Percentiles rank a stretch among this genome's conserved stretches.
Conservation (phyloP, 1,284 basidiomycete genomes). For the Trichosporon asahii region DNA sequence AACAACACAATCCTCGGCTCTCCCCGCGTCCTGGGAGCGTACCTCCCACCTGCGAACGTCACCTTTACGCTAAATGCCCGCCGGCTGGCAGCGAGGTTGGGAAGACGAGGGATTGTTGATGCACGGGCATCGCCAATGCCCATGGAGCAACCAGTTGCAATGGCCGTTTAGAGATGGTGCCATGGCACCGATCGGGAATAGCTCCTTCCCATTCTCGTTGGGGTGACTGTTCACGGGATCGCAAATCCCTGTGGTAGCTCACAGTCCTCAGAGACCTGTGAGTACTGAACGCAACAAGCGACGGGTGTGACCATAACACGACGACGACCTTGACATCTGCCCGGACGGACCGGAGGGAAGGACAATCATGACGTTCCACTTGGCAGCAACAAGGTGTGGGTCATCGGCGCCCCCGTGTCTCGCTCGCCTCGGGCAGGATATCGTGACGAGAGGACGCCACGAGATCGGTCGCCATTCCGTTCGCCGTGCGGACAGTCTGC, state of each 20-base stretch:
- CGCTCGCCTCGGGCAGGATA: not conserved
- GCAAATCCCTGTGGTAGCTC: not conserved
- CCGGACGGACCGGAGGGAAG: not conserved
- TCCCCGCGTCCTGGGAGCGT: not conserved
- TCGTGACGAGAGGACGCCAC: not conserved
- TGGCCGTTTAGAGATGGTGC: not conserved
- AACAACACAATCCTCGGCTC: not conserved
- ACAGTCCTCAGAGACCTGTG: not conserved
- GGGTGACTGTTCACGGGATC: not conserved
- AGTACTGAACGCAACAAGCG: not conserved
- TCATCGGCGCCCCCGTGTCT: not conserved
- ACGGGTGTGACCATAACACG: not conserved
- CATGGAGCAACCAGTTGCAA: not conserved
- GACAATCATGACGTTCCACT: not conserved
- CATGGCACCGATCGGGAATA: not conserved
- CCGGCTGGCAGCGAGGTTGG: not conserved
- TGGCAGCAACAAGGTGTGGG: constrained; percentile 5
- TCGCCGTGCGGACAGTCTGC: not conserved
- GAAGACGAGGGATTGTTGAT: not conserved
- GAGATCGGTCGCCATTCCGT: not conserved
- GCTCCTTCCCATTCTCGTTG: not conserved
- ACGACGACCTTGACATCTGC: not conserved
- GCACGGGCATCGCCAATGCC: not conserved
- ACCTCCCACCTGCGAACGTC: not conserved
- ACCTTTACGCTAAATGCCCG: not conserved